Evolutionary conservation across 1,139 yeast genomes (phyloP).

Genomic region (Wickerhamiella pararugosa): DNA sequence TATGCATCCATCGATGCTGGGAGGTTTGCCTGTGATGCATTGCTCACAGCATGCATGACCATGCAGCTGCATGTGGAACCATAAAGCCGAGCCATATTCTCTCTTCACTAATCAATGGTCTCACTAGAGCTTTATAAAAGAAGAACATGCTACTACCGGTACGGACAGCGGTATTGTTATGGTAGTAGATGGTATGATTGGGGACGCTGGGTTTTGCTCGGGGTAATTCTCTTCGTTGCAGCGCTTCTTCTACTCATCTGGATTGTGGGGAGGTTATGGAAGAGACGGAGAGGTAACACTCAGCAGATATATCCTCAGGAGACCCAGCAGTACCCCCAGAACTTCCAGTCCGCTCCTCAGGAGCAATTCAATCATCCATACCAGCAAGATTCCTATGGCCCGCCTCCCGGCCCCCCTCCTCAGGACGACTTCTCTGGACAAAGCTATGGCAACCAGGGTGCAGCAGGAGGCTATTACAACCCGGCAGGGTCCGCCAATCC

Average conservation of each 20-base stretch:
- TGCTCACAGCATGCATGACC: background rate
- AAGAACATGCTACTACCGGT: background rate
- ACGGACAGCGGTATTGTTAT: background rate
- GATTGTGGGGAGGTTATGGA: background rate
- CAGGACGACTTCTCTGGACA: background rate
- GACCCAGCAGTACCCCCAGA: background rate
- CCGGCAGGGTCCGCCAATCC: background rate
- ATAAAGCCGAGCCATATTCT: background rate
- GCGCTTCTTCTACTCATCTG: background rate
- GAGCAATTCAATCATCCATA: background rate
- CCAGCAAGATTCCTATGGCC: background rate
- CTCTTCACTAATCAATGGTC: background rate
- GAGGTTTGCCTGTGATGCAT: no score
- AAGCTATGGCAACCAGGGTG: background rate
- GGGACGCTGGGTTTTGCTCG: background rate
- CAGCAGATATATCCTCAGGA: background rate
- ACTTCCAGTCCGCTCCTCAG: background rate
- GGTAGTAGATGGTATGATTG: background rate
- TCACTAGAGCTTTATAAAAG: background rate
- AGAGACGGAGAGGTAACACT: background rate
- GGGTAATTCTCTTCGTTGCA: background rate
- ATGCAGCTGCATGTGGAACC: background rate
- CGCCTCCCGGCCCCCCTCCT: background rate
- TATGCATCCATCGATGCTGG: background rate
- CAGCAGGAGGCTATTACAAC: background rate